phyloP scores from a whole-genome alignment of 495 filamentous ascomycete genomes.

The Penicillium coffeae region DNA sequence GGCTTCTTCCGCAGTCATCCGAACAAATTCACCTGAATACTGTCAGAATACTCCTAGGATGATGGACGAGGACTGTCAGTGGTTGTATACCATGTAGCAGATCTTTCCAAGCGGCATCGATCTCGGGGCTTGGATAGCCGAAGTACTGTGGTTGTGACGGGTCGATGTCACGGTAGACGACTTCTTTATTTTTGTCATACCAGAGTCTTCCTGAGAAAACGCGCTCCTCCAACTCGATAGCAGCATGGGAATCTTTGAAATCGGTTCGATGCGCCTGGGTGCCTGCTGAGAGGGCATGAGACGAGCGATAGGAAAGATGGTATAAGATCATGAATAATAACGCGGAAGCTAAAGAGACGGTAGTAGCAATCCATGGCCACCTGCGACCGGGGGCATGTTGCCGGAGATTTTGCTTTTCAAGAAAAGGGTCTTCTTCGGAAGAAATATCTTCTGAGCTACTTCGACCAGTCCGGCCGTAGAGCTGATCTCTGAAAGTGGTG shows the following conservation, averaged over 20 bases:
- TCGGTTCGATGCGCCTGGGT: background rate
- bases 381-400: background rate
- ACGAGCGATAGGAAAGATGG: background rate
- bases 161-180: background rate
- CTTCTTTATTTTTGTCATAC: background rate
- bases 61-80: background rate
- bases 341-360: background rate
- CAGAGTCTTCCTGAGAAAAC: constrained; percentile 1
- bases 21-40: constrained; percentile 1
- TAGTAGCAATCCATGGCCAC: background rate
- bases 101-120: background rate
- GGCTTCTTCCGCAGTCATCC: background rate
- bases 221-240: background rate
- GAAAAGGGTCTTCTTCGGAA: background rate
- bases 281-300: background rate
- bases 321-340: background rate
- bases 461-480: no score
- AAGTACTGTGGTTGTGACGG: background rate
- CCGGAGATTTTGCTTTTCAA: background rate
- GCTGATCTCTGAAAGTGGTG: no score
- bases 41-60: background rate
- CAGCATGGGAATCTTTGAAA: background rate
- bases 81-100: background rate
- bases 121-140: background rate
- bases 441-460: no score